Evolutionary conservation across 192 early-diverging fungal genomes (phyloP).

Genomic region (Backusella mclennaniae): DNA sequence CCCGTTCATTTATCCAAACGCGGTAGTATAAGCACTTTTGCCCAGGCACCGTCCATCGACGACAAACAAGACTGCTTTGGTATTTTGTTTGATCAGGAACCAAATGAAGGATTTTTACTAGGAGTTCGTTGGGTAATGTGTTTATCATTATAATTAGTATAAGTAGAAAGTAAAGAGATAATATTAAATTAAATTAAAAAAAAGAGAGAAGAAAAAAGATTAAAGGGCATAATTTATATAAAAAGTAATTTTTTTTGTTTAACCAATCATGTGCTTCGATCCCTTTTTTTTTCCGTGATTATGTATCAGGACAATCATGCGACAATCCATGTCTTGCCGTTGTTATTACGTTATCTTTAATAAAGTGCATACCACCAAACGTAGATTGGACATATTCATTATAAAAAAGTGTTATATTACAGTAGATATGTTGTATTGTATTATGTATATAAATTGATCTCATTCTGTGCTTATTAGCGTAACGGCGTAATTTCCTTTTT

Average conservation of each 20-base stretch:
- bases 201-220: not conserved
- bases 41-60: not conserved
- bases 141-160: not conserved
- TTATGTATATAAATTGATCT: not conserved
- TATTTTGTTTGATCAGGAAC: not conserved
- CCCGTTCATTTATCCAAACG: not conserved
- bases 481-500: not conserved
- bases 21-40: not conserved
- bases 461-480: not conserved
- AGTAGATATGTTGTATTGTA: not conserved
- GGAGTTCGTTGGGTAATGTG: not conserved
- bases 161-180: not conserved
- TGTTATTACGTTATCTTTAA: not conserved
- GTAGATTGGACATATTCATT: not conserved
- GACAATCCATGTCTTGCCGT: not conserved
- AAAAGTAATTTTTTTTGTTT: not conserved
- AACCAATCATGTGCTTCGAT: not conserved
- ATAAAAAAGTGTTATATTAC: not conserved
- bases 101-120: not conserved
- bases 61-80: not conserved
- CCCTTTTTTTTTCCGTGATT: not conserved
- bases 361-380: not conserved
- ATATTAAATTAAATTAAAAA: not conserved
- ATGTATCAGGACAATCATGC: not conserved
- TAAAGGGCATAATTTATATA: not conserved